Evolutionary conservation across 108 stramenopile genomes (phyloP).

Genomic region (Cyclostephanos tholiformis): DNA sequence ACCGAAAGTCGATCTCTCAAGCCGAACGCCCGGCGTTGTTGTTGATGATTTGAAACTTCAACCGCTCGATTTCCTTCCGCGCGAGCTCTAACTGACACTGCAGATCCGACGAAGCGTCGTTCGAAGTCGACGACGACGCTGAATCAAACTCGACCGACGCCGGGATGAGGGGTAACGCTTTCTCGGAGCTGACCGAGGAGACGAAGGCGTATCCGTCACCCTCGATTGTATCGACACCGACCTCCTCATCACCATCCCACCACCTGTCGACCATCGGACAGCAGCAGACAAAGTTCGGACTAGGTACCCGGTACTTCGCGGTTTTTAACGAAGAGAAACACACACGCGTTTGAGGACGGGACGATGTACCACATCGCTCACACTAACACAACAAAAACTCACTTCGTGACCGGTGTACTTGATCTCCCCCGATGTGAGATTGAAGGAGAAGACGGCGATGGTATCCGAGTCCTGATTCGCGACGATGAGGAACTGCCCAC

Average conservation of each 20-base stretch:
- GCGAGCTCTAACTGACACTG: conserved; percentile 34
- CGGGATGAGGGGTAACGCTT: conserved; percentile 16
- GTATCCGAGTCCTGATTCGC: conserved; percentile 95
- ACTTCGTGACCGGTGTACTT: conserved; percentile 86
- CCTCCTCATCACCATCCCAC: no score
- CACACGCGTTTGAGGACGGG: neutral
- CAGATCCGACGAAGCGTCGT: conserved; percentile 26
- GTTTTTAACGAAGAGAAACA: neutral
- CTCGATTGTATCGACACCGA: conserved; percentile 15
- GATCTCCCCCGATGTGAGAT: conserved; percentile 82
- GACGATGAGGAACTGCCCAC: conserved; percentile 87
- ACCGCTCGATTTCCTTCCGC: conserved; percentile 32
- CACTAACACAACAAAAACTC: neutral
- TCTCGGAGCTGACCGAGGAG: neutral
- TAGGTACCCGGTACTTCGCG: conserved; percentile 74
- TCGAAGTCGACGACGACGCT: neutral
- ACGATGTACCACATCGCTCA: neutral
- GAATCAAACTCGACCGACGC: conserved; percentile 22
- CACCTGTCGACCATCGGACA: conserved; percentile 63
- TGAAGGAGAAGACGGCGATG: conserved; percentile 88
- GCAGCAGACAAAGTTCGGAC: conserved; percentile 93
- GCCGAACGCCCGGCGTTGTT: neutral
- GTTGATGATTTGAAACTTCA: conserved; percentile 29
- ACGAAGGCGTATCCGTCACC: conserved; percentile 9
- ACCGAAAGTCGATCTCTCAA: no score